These are phyloP conservation scores for Elsinoe australis DNA, from an alignment of 2,329 filamentous ascomycete genomes.

Conservation along the genomic window DNA sequence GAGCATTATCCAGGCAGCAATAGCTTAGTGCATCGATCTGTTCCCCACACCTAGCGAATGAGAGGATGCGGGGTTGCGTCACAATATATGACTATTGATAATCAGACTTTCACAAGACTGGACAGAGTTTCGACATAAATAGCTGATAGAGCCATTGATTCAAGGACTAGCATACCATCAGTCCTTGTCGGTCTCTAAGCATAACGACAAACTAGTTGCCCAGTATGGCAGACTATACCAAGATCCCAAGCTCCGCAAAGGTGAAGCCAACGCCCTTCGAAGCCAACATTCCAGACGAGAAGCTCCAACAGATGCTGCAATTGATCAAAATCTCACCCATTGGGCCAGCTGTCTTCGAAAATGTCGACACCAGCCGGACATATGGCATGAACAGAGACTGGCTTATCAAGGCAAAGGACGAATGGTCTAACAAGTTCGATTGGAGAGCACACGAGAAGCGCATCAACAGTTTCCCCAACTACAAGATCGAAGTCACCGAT, in stretches of 20 bases:
- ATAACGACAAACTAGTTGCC: not conserved
- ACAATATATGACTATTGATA: slow-evolving; percentile 8
- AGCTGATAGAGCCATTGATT: no score
- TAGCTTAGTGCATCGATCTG: no score
- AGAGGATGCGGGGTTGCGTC: slow-evolving; percentile 14
- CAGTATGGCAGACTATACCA: slow-evolving; percentile 24
- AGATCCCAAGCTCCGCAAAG: slow-evolving; percentile 33
- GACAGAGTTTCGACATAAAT: not conserved
- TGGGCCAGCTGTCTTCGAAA: slow-evolving; percentile 44
- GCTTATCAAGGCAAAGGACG: slow-evolving; percentile 35
- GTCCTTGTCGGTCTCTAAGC: no score
- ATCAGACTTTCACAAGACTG: not conserved
- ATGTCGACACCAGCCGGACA: slow-evolving; percentile 34
- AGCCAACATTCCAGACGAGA: slow-evolving; percentile 37
- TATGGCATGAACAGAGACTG: slow-evolving; percentile 44
- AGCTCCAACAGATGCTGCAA: slow-evolving; percentile 40
- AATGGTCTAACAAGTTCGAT: slow-evolving; percentile 31
- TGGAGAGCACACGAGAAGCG: slow-evolving; percentile 35
- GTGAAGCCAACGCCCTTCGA: slow-evolving; percentile 38
- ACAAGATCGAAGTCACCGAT: slow-evolving; percentile 38
- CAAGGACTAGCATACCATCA: no score
- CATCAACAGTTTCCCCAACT: slow-evolving; percentile 48
- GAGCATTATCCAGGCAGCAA: slow-evolving; percentile 3
- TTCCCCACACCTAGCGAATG: no score
- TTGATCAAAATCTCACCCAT: slow-evolving; percentile 44